Percentiles rank a stretch among this genome's conserved stretches.
These are phyloP conservation scores for Betula pendula DNA, from an alignment of 306 rosid species.

Conservation along the genomic window DNA sequence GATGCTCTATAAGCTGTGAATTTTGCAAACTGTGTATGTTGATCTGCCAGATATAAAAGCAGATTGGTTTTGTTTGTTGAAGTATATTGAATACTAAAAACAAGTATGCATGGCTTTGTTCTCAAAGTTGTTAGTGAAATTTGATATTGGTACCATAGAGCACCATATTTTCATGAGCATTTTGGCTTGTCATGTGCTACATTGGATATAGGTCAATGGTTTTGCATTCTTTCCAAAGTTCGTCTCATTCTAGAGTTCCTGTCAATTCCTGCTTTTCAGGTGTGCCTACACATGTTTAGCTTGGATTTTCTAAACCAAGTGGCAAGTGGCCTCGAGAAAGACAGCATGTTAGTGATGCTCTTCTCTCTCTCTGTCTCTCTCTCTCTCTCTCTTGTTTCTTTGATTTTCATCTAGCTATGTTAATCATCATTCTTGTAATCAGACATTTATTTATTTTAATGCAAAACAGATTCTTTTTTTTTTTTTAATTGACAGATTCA, in stretches of 20 bases:
- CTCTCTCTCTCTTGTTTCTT: conserved; percentile 13
- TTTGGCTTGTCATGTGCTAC: conserved; percentile 15
- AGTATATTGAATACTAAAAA: not conserved
- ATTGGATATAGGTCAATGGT: not conserved
- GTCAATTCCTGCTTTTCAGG: conserved; percentile 54
- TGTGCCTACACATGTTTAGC: conserved; percentile 96
- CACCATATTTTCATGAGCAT: not conserved
- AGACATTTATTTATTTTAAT: not conserved
- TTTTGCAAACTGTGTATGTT: not conserved
- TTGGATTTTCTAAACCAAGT: conserved; percentile 96
- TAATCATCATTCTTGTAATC: not conserved
- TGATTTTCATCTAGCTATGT: not conserved
- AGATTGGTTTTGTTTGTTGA: not conserved
- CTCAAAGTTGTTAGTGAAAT: not conserved
- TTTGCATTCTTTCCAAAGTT: not conserved
- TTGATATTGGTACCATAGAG: not conserved
- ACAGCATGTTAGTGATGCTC: conserved; percentile 69
- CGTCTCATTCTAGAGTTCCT: conserved; percentile 23
- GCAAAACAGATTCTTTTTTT: not conserved
- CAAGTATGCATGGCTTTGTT: not conserved
- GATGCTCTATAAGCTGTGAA: not conserved
- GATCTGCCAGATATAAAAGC: not conserved
- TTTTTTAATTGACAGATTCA: no score
- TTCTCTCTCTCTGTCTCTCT: no score
- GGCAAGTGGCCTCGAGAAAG: conserved; percentile 97